Evolutionary conservation across 257 asterid genomes (phyloP), one percentile per base, ranked within the genome.

Genomic region (Solanum raphanifolium): DNA sequence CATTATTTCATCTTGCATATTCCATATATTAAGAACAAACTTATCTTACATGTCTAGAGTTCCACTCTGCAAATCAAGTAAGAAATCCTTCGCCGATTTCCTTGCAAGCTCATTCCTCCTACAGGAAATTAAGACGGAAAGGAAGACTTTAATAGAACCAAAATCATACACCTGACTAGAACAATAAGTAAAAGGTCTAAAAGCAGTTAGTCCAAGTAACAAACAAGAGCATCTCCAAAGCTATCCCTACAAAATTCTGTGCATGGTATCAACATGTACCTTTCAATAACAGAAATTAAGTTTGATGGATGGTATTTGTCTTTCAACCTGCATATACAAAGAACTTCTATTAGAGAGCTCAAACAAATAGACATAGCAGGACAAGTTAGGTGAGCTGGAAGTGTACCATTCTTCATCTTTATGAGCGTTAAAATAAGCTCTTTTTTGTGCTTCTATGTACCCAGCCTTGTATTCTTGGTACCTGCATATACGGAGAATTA

Each of bases 251-350:
- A 25, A 79, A 27, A 39, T 41, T 79, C 25, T 43, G 25, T 79
- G 36, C 84, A 79, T 8, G 38, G 25, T 29, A 79, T 79, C 39
- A 85, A 39, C 84, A 66, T 91, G 29, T 75, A 97, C 99, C 98
- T 91, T 91, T 97, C 99, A 66, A 95, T 95, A 87, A 96, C 99
- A 89, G 96, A 79, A 87, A 95, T 90, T 71, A 97, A 91, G 95
- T 93, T 95, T 87, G 98, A 93, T 6, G 99, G 99, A 89, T 97
- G 99, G 90, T 97, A 97, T 90, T 97, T 97, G 90, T 97, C 99
- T 90, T 97, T 97, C 74, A 97, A 93, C 99, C 99, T 97, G 92
- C 88, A 90, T 23, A 87, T 16, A 88, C 52, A 88, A 88, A 46
- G 81, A 84, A 89, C 39, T 78, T 87, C 68, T n/a, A 76, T 88